Conservation (phyloP, 2,329 filamentous ascomycete genomes). For the Hawksworthiomyces lignivorus region DNA sequence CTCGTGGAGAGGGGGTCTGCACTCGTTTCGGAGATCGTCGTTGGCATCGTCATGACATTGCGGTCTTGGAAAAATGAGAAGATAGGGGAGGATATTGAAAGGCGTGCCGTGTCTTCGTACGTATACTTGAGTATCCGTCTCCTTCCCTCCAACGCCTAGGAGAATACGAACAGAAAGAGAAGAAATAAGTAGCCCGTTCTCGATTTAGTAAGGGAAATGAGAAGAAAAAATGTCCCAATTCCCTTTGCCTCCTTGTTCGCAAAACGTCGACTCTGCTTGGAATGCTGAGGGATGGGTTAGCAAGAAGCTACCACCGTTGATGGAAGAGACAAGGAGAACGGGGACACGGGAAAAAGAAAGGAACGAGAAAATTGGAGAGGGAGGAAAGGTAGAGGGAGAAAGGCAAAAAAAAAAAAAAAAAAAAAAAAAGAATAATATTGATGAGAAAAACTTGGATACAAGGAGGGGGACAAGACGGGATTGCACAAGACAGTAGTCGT, state of each 20-base stretch:
- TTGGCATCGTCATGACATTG: conserved; percentile 33
- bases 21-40: conserved; percentile 22
- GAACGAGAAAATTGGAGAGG: no score
- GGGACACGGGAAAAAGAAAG: neutral
- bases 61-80: neutral
- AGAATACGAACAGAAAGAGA: no score
- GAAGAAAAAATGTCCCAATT: no score
- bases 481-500: no score
- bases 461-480: neutral
- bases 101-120: no score
- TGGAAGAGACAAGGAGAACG: neutral
- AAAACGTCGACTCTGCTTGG: conserved; percentile 2
- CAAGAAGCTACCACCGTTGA: conserved; percentile 6
- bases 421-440: conserved; percentile 5
- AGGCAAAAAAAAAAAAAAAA: conserved; percentile 6
- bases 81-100: neutral
- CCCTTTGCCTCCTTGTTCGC: no score
- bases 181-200: no score
- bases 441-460: conserved; percentile 1
- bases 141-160: no score
- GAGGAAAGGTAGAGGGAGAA: conserved; percentile 2
- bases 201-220: no score
- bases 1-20: conserved; percentile 23
- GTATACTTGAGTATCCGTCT: no score
- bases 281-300: no score